Evolutionary conservation across 2,329 filamentous ascomycete genomes (phyloP), one percentile per base, ranked within the genome.

Genomic region (Nemania sp.): DNA sequence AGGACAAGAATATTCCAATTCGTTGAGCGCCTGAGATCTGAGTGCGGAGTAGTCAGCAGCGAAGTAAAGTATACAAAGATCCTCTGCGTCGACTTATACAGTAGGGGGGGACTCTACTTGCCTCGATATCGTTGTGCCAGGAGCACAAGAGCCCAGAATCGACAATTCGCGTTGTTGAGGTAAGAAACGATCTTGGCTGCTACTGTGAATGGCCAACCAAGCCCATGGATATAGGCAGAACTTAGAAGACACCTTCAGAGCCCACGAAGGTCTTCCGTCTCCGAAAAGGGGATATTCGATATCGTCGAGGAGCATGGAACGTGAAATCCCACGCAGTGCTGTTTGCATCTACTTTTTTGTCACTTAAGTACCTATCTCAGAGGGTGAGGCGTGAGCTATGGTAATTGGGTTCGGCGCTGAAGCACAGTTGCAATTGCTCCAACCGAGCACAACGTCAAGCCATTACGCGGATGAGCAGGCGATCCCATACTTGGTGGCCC

Each of bases 191-290:
- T 32, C 52, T 34, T 42, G 51, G 21, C 34, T 59, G 52, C 43
- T 62, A 45, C 56, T 59, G 59, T 62, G 50, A 62, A 62, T 59
- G 59, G 51, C 42, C 9, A 56, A 37, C 59, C 25, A 59, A n/a
- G 32, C 12, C 29, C 29, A 15, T 11, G 25, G 42, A 45, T 56
- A 59, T 59, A 62, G 47, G 56, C 51, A 56, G 43, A n/a, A n/a
- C n/a, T n/a, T n/a, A n/a, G n/a, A 53, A 59, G 37, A 49, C 21
- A 9, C n/a, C 47, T 54, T 25, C 32, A 49, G 32, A 12, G 10
- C 15, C 18, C 39, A 40, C 10, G 18, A 50, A 49, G 32, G 11
- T 25, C 47, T 53, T 62, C 60, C 56, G 60, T 53, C 47, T 59
- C 56, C 48, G 35, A 59, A 59, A 53, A 25, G 4, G 34, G 39